Percentiles rank a stretch among this genome's conserved stretches.
These are phyloP conservation scores for Davidsoniella virescens DNA, from an alignment of 2,329 filamentous ascomycete species.

Conservation along the genomic window DNA sequence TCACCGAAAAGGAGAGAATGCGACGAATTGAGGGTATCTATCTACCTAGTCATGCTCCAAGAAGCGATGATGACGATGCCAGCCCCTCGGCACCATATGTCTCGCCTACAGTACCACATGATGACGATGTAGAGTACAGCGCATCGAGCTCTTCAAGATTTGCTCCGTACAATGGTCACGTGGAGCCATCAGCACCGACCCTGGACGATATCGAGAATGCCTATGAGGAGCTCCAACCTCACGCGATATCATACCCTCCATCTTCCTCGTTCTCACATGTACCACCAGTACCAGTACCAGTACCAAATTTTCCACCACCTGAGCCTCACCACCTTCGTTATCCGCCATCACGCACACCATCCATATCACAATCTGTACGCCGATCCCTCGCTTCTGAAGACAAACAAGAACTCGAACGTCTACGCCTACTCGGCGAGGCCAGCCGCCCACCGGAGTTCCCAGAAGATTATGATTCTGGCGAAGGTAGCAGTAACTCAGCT, in stretches of 20 bases:
- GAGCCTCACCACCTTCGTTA: neutral
- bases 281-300: slow-evolving; percentile 14
- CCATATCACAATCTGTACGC: neutral
- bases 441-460: slow-evolving; percentile 46
- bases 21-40: slow-evolving; percentile 62
- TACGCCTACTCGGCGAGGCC: slow-evolving; percentile 44
- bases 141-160: too few relatives aligned
- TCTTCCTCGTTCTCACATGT: neutral
- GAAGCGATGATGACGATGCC: slow-evolving; percentile 11
- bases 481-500: slow-evolving; percentile 14
- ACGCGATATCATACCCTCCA: neutral
- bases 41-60: slow-evolving; percentile 58
- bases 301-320: slow-evolving; percentile 17
- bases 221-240: slow-evolving; percentile 14
- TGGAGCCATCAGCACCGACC: slow-evolving; percentile 7
- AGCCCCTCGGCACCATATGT: slow-evolving; percentile 23
- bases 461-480: slow-evolving; percentile 30
- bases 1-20: slow-evolving; percentile 71
- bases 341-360: neutral
- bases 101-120: slow-evolving; percentile 16
- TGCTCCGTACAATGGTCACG: neutral
- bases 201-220: slow-evolving; percentile 5
- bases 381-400: slow-evolving; percentile 37
- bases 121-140: slow-evolving; percentile 27
- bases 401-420: slow-evolving; percentile 61